Evolutionary conservation across 495 filamentous ascomycete species (phyloP).

Genomic region (Clohesyomyces aquaticus): DNA sequence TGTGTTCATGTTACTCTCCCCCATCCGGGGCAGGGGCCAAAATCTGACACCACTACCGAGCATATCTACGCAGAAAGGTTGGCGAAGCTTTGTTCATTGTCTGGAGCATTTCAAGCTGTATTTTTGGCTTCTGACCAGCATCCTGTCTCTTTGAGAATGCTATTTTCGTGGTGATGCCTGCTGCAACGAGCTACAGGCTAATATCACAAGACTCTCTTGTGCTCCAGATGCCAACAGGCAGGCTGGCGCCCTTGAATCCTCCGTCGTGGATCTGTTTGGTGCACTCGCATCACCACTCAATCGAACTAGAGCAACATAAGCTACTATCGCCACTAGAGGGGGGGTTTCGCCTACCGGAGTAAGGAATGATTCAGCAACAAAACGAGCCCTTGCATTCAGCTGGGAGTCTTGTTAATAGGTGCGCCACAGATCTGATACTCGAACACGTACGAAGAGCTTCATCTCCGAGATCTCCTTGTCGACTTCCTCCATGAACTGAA

Average conservation of each 20-base stretch:
- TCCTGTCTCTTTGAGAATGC: neutral
- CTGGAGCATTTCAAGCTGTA: neutral
- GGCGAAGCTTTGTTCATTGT: neutral
- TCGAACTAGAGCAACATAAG: constrained; percentile 28
- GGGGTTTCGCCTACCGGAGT: constrained; percentile 74
- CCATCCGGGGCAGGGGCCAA: too few relatives aligned
- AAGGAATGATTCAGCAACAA: constrained; percentile 96
- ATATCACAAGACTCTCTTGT: neutral
- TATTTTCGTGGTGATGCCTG: neutral
- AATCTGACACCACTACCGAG: too few relatives aligned
- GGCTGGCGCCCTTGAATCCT: neutral
- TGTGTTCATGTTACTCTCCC: too few relatives aligned
- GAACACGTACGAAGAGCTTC: constrained; percentile 90
- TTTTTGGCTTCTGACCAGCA: neutral
- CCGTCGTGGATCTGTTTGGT: neutral
- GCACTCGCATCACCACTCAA: constrained; percentile 4
- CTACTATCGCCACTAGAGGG: neutral
- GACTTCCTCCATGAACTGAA: constrained; percentile 99
- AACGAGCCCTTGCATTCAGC: constrained; percentile 96
- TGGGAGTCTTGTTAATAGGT: constrained; percentile 45
- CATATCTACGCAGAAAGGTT: too few relatives aligned
- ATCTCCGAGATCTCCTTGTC: constrained; percentile 99
- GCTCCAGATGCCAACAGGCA: neutral
- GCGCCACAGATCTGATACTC: too few relatives aligned
- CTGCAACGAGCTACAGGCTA: neutral